Conservation (phyloP, 2,329 filamentous ascomycete species). For the Alternaria postmessia region DNA sequence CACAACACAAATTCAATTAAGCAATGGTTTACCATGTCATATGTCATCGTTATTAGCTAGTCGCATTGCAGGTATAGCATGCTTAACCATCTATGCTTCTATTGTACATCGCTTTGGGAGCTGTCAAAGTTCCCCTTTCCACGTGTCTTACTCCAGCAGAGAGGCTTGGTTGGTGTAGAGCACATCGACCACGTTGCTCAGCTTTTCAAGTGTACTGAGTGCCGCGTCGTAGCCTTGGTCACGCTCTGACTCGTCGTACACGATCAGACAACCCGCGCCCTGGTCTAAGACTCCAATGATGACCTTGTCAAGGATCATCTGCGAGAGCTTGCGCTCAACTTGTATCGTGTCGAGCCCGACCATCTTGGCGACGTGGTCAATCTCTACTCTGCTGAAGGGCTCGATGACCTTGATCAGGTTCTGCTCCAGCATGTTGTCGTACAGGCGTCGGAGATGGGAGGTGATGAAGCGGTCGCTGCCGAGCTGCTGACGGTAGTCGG, state of each 20-base stretch:
- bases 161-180: slow-evolving; percentile 98
- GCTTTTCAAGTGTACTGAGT: slow-evolving; percentile 92
- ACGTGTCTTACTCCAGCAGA: slow-evolving; percentile 75
- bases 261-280: slow-evolving; percentile 95
- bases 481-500: slow-evolving; percentile 90
- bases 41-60: slow-evolving; percentile 28
- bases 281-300: slow-evolving; percentile 98
- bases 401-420: slow-evolving; percentile 99
- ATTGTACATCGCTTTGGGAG: slow-evolving; percentile 39
- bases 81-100: slow-evolving; percentile 39
- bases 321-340: slow-evolving; percentile 96
- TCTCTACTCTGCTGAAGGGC: slow-evolving; percentile 96
- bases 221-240: slow-evolving; percentile 96
- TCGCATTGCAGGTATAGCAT: slow-evolving; percentile 18
- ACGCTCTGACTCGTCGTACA: slow-evolving; percentile 93
- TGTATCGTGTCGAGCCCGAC: slow-evolving; percentile 95
- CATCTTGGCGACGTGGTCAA: slow-evolving; percentile 96
- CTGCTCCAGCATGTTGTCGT: slow-evolving; percentile 99
- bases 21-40: slow-evolving; percentile 10
- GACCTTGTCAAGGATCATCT: slow-evolving; percentile 99
- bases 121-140: slow-evolving; percentile 5
- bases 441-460: slow-evolving; percentile 92
- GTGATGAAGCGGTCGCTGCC: slow-evolving; percentile 96
- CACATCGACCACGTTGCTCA: slow-evolving; percentile 96
- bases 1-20: background rate